Evolutionary conservation across 1,284 basidiomycete species (phyloP), one percentile per base, ranked within the genome.

Genomic region (Rhizopogon hawkerae): DNA sequence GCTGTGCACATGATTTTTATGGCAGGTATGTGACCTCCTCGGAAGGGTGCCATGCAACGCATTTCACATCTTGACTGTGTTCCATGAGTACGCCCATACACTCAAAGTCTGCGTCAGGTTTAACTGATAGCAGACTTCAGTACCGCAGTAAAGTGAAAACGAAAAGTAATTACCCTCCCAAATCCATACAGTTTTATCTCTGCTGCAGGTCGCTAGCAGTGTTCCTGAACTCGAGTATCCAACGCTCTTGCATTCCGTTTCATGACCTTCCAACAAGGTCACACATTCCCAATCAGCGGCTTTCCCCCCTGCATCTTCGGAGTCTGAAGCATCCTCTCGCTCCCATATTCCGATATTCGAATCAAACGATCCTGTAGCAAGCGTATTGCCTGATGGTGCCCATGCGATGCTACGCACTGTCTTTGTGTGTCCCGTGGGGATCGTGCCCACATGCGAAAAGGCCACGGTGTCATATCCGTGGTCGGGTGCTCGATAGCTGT

Each of bases 181-280:
- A 43, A 98, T 80, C 96, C 96, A 98, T 0, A 98, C 94, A 11
- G 89, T 92, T 70, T 98, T 97, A 70, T 98, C 96, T 52, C 96
- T 76, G 58, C 89, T 89, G 63, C 94, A 97, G 58, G 86, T 93
- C 5, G 95, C 95, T 13, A 99, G 73, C 23, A 97, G 69, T 4
- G 77, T 85, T 0, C 94, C 96, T 21, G 76, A 73, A 38, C 70
- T 71, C 14, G 89, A 94, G 69, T 92, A 98, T 2, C 84, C 89
- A 0, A 98, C 89, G 57, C 85, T 81, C 74, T 99, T 99, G 73
- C 94, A 97, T 66, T 99, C 96, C 45, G 87, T 94, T 66, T 98
- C 96, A 64, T 98, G 96, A 0, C 96, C 96, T 64, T 98, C 94
- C 31, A 98, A 69, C 38, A 89, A 79, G 46, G 84, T 85, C 50